Evolutionary conservation across 2,329 filamentous ascomycete species (phyloP).

Genomic region (Juglanconis sp.): DNA sequence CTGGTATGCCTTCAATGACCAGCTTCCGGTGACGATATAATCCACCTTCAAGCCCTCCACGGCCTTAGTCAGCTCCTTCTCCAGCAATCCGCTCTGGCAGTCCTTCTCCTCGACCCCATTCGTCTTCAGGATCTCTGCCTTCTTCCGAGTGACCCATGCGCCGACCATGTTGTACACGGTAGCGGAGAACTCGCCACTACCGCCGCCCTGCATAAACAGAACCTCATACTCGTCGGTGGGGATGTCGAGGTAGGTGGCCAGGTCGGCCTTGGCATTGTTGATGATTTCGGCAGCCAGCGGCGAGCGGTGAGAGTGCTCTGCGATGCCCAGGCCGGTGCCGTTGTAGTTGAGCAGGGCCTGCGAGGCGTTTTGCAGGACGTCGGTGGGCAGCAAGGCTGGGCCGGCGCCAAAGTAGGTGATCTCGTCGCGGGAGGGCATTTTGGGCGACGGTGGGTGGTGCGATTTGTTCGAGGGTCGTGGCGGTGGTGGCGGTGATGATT

Average conservation of each 20-base stretch:
- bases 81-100: conserved; percentile 53
- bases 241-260: conserved; percentile 73
- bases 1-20: conserved; percentile 84
- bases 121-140: conserved; percentile 55
- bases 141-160: conserved; percentile 73
- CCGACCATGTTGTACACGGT: conserved; percentile 80
- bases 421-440: conserved; percentile 70
- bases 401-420: conserved; percentile 88
- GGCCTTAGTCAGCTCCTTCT: conserved; percentile 61
- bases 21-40: conserved; percentile 86
- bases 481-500: not conserved
- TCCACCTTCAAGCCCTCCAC: conserved; percentile 74
- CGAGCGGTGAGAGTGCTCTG: conserved; percentile 88
- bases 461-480: not conserved
- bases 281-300: conserved; percentile 75
- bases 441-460: not conserved
- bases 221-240: conserved; percentile 78
- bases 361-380: conserved; percentile 74
- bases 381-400: conserved; percentile 79
- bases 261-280: conserved; percentile 70
- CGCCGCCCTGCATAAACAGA: conserved; percentile 83
- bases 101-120: conserved; percentile 47
- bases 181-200: conserved; percentile 81
- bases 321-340: conserved; percentile 76
- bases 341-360: conserved; percentile 79